Evolutionary conservation across 352 stramenopile species (phyloP).

Genomic region (Globisporangium okanoganense): DNA sequence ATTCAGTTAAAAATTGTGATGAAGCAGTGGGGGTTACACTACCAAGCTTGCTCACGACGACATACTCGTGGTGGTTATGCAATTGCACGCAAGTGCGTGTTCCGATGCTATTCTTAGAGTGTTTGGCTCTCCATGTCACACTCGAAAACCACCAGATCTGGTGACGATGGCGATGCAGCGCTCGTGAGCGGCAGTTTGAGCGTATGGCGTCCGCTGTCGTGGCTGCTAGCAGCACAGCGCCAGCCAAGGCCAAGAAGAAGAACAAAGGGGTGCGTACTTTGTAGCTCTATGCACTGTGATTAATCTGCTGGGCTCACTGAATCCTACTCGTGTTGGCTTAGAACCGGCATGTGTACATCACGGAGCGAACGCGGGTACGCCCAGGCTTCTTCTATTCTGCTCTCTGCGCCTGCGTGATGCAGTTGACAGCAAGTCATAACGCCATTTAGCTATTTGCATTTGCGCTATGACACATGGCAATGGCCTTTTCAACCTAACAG

Average conservation of each 20-base stretch:
- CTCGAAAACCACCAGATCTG: neutral
- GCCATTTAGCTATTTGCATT: neutral
- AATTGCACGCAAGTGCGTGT: neutral
- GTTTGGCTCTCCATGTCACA: neutral
- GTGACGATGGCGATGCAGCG: neutral
- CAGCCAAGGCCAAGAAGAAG: conserved; percentile 2
- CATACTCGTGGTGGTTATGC: neutral
- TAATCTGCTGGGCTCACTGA: neutral
- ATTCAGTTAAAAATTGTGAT: neutral
- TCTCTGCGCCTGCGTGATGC: too few species aligned
- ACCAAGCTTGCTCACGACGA: neutral
- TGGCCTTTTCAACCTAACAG: conserved; percentile 14
- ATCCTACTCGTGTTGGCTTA: conserved; percentile 3
- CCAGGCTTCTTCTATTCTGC: neutral
- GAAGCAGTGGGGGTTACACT: neutral
- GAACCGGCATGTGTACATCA: conserved; percentile 77
- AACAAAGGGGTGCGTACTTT: conserved; percentile 6
- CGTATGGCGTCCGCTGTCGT: neutral
- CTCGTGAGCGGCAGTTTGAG: neutral
- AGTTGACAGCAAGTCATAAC: too few species aligned
- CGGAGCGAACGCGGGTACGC: conserved; percentile 57
- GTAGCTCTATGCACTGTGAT: neutral
- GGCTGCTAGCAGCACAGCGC: neutral
- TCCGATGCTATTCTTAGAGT: neutral
- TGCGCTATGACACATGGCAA: neutral